Percentiles rank a stretch among this genome's conserved stretches.
These are phyloP conservation scores for Mollisiaceae sp. DNA, from an alignment of 2,329 filamentous ascomycete genomes.

Conservation along the genomic window DNA sequence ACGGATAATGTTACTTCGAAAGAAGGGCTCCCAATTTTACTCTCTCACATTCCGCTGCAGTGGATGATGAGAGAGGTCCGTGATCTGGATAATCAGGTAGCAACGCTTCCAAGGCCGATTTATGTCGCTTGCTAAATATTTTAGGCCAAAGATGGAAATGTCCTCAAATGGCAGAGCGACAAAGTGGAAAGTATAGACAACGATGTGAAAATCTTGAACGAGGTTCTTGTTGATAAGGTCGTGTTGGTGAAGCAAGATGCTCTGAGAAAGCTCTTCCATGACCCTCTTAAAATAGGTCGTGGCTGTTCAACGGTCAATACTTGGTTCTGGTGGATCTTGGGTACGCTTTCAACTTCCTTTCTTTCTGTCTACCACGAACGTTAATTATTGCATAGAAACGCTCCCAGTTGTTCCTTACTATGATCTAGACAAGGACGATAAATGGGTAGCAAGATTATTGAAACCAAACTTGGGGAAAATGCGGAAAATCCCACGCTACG, in stretches of 20 bases:
- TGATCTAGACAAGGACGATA: background rate
- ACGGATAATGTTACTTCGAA: background rate
- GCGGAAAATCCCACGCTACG: background rate
- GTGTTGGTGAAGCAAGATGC: too few relatives aligned
- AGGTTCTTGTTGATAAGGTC: too few relatives aligned
- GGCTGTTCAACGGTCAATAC: background rate
- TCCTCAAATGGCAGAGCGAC: too few relatives aligned
- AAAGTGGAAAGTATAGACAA: too few relatives aligned
- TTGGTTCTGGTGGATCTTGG: slow-evolving; percentile 16
- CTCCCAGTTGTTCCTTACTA: background rate
- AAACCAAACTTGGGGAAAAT: background rate
- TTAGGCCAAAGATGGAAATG: background rate
- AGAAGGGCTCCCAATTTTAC: background rate
- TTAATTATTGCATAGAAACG: background rate
- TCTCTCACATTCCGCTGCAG: slow-evolving; percentile 13
- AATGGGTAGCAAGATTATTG: background rate
- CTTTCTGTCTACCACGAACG: background rate
- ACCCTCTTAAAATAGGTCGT: slow-evolving; percentile 8
- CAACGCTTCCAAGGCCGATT: background rate
- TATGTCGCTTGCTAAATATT: background rate
- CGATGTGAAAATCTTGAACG: too few relatives aligned
- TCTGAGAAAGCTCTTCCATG: slow-evolving; percentile 4
- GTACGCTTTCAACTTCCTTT: background rate
- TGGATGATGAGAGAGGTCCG: slow-evolving; percentile 20
- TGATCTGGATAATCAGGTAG: background rate